Evolutionary conservation across 1,284 basidiomycete species (phyloP).

Genomic region (Sanghuangporus sanghuang): DNA sequence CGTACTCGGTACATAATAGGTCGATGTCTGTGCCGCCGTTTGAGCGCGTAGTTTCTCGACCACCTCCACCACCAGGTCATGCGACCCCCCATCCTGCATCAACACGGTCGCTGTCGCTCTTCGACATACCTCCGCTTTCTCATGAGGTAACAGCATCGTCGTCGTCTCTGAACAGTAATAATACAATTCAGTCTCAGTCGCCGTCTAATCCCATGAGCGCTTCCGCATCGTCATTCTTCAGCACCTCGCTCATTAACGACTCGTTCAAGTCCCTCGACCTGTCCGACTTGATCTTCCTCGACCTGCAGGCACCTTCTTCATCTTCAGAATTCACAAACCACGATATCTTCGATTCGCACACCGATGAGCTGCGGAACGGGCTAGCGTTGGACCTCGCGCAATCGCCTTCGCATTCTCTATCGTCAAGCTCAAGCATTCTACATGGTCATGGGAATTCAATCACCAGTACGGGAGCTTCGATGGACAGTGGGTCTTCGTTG

Average conservation of each 20-base stretch:
- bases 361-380: constrained; percentile 37
- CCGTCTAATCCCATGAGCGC: constrained; percentile 5
- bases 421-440: background rate
- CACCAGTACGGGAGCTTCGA: constrained; percentile 23
- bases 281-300: constrained; percentile 62
- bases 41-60: constrained; percentile 27
- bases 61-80: constrained; percentile 8
- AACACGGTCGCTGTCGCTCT: constrained; percentile 17
- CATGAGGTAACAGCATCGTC: background rate
- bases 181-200: background rate
- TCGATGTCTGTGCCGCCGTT: constrained; percentile 55
- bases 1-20: constrained; percentile 34
- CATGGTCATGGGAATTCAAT: constrained; percentile 12
- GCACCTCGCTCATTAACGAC: constrained; percentile 14
- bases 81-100: constrained; percentile 16
- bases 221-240: constrained; percentile 21
- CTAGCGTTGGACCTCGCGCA: constrained; percentile 63
- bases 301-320: constrained; percentile 42
- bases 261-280: constrained; percentile 27
- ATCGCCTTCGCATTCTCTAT: constrained; percentile 16
- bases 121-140: constrained; percentile 14
- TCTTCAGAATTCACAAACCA: constrained; percentile 15
- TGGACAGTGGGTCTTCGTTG: constrained; percentile 19
- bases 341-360: constrained; percentile 22
- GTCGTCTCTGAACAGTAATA: background rate